These are phyloP conservation scores for peach (Prunus persica) DNA, from an alignment of 306 rosid species.

Conservation along the genomic window DNA sequence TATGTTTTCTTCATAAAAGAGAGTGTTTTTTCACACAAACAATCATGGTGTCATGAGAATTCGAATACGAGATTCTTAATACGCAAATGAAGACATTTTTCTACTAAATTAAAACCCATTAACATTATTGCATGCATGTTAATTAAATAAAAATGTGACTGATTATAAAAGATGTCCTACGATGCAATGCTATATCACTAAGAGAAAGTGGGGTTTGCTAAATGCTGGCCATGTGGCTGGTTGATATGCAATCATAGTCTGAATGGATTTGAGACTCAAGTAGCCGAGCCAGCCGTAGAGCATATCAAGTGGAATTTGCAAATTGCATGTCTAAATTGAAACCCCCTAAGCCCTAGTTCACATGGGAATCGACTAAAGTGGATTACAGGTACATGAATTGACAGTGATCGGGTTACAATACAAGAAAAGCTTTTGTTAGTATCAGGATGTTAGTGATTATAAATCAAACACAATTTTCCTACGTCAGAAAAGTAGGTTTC, in stretches of 20 bases:
- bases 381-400: no score
- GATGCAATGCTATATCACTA: background rate
- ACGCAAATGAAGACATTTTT: accelerated
- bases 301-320: background rate
- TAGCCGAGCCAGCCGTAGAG: background rate
- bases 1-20: no score
- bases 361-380: no score
- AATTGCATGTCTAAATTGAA: no score
- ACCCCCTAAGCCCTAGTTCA: no score
- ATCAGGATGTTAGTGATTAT: no score
- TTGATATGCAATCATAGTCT: background rate
- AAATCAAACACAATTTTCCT: no score
- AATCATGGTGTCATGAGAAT: accelerated
- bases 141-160: background rate
- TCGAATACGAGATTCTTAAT: accelerated
- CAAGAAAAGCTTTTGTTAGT: no score
- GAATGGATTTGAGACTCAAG: background rate
- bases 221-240: background rate
- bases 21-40: no score
- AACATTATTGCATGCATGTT: background rate
- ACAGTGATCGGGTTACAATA: no score
- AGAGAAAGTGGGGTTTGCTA: background rate
- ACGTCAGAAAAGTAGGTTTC: no score
- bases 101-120: accelerated
- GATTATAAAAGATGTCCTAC: background rate